A percentile compares a stretch with the other conserved stretches of the same genome.
Conservation (phyloP, 2,329 filamentous ascomycete species). For the Sclerotinia subarctica region DNA sequence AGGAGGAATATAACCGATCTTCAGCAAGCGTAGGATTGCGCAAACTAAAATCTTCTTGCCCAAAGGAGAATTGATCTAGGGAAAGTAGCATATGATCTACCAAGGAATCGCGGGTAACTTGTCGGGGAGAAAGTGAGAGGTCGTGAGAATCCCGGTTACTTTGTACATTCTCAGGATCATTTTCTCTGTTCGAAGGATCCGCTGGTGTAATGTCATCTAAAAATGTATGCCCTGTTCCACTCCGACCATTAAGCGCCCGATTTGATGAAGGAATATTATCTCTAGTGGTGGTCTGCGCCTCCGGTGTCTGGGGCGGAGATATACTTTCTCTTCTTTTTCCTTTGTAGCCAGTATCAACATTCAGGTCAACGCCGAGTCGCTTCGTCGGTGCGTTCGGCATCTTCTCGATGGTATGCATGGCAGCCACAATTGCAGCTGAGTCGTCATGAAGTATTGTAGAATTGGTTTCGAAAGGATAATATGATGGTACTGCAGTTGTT, state of each 20-base stretch:
- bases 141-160: constrained; percentile 57
- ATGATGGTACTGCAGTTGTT: background rate
- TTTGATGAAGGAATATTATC: constrained; percentile 31
- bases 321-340: constrained; percentile 28
- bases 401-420: constrained; percentile 36
- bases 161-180: constrained; percentile 27
- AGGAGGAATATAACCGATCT: constrained; percentile 34
- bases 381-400: constrained; percentile 29
- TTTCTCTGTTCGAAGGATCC: constrained; percentile 32
- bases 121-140: constrained; percentile 71
- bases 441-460: constrained; percentile 23
- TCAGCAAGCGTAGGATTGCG: constrained; percentile 34
- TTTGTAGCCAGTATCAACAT: constrained; percentile 36
- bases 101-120: constrained; percentile 82
- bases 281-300: constrained; percentile 27
- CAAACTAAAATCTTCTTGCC: constrained; percentile 39
- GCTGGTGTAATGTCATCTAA: constrained; percentile 40
- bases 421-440: constrained; percentile 21
- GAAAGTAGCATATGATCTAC: constrained; percentile 95
- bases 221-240: constrained; percentile 35
- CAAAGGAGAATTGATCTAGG: constrained; percentile 75
- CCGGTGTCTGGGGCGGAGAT: constrained; percentile 35
- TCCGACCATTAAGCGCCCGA: constrained; percentile 34
- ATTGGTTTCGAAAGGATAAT: background rate
- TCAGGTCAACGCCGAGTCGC: constrained; percentile 34